Percentiles rank a stretch among this genome's conserved stretches.
These are phyloP conservation scores for Xylaria bambusicola DNA, from an alignment of 495 filamentous ascomycete genomes.

Conservation along the genomic window DNA sequence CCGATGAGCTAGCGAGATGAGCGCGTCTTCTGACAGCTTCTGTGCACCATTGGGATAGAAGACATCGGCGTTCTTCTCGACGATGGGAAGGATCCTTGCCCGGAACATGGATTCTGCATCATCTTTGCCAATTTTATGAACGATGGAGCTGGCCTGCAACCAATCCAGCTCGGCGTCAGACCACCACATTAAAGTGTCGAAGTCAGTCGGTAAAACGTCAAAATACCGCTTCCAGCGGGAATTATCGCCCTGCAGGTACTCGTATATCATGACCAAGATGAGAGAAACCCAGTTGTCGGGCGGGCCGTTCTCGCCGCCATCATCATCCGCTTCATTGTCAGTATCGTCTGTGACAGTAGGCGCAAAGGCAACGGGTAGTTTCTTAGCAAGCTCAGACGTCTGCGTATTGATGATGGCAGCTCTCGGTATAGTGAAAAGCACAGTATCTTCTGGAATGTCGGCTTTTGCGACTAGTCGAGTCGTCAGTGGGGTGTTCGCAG, in stretches of 20 bases:
- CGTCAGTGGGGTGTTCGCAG: conserved; percentile 1
- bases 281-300: conserved; percentile 55
- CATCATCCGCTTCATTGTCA: conserved; percentile 35
- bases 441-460: conserved; percentile 46
- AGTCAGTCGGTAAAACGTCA: conserved; percentile 71
- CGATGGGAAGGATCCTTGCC: conserved; percentile 62
- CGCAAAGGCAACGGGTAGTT: conserved; percentile 43
- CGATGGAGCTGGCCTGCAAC: conserved; percentile 75
- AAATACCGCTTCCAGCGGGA: conserved; percentile 83
- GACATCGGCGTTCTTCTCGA: conserved; percentile 38
- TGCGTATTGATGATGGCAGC: conserved; percentile 43
- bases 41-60: conserved; percentile 53
- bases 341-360: conserved; percentile 30
- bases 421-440: conserved; percentile 52
- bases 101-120: conserved; percentile 70
- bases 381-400: conserved; percentile 40
- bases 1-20: conserved; percentile 66
- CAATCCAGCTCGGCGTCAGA: conserved; percentile 65
- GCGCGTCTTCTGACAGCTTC: conserved; percentile 45
- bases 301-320: conserved; percentile 25
- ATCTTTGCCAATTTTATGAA: conserved; percentile 74
- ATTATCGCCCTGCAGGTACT: conserved; percentile 60
- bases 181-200: conserved; percentile 95
- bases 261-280: conserved; percentile 80
- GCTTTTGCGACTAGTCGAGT: conserved; percentile 40